phyloP scores from a whole-genome alignment of 345 rosid genomes.

The Aurinia saxatilis region DNA sequence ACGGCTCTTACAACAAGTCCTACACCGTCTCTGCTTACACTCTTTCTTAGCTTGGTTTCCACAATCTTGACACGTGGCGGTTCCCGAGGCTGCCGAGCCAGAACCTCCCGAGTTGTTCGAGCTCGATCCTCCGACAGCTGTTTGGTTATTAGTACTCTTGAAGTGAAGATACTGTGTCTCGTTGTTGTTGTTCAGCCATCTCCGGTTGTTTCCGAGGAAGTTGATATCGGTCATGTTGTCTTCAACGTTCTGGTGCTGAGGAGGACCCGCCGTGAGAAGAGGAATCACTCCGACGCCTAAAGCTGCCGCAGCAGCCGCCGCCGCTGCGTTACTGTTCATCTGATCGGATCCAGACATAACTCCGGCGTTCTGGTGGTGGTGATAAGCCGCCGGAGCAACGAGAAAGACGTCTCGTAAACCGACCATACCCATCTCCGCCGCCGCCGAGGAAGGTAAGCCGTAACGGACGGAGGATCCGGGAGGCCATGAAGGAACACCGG shows the following conservation, averaged over 20 bases:
- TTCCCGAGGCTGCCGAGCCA: constrained; percentile 42
- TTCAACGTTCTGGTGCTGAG: constrained; percentile 41
- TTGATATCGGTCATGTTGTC: constrained; percentile 39
- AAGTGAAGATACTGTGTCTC: constrained; percentile 31
- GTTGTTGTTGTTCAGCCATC: constrained; percentile 64
- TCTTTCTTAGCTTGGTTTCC: constrained; percentile 99
- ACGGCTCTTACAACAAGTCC: constrained; percentile 94
- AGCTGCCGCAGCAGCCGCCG: constrained; percentile 57
- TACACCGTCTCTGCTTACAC: constrained; percentile 72
- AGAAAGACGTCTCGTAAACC: constrained; percentile 68
- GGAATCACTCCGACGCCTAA: constrained; percentile 84
- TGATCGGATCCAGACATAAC: constrained; percentile 34
- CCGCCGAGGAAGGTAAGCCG: constrained; percentile 36
- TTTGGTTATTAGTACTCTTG: constrained; percentile 26
- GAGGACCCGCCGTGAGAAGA: constrained; percentile 44
- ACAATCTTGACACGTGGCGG: constrained; percentile 86
- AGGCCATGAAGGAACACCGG: constrained; percentile 56
- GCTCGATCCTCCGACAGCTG: constrained; percentile 18
- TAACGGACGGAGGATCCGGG: constrained; percentile 43
- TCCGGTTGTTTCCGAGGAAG: constrained; percentile 33
- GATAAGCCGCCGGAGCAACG: constrained; percentile 67
- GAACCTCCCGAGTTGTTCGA: constrained; percentile 26
- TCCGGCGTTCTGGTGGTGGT: constrained; percentile 27
- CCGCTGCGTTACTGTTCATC: constrained; percentile 39
- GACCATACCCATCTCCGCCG: constrained; percentile 77